Percentiles rank a stretch among this genome's conserved stretches.
Evolutionary conservation across 1,284 basidiomycete genomes (phyloP).

Genomic region (Melampsora americana): DNA sequence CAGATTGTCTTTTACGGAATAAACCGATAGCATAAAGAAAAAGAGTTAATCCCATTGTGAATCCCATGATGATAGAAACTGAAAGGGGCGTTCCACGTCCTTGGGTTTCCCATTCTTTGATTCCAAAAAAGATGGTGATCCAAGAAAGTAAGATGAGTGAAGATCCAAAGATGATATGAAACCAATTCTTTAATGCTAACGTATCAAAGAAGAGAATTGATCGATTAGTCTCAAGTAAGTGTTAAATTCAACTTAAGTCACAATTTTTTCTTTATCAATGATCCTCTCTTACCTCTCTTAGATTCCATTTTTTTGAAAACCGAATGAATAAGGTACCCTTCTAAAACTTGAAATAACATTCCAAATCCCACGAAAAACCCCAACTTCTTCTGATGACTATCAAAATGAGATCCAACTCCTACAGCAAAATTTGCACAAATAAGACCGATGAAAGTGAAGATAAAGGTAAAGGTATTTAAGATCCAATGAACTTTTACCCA

Average conservation of each 20-base stretch:
- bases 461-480: slow-evolving; percentile 16
- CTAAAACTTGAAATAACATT: slow-evolving; percentile 30
- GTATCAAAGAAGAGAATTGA: neutral
- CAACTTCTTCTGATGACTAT: slow-evolving; percentile 28
- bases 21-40: neutral
- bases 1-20: neutral
- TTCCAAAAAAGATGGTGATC: slow-evolving; percentile 29
- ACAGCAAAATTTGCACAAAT: slow-evolving; percentile 32
- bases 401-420: slow-evolving; percentile 36
- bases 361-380: slow-evolving; percentile 27
- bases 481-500: slow-evolving; percentile 35
- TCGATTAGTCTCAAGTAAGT: neutral
- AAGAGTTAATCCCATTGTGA: neutral
- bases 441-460: slow-evolving; percentile 21
- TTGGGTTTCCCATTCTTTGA: slow-evolving; percentile 41
- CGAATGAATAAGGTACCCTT: slow-evolving; percentile 32
- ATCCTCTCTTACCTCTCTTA: neutral
- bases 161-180: slow-evolving; percentile 14
- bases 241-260: neutral
- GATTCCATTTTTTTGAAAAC: neutral
- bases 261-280: neutral
- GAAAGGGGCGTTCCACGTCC: slow-evolving; percentile 29
- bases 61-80: slow-evolving; percentile 24
- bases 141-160: slow-evolving; percentile 23
- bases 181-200: slow-evolving; percentile 5